A percentile compares a stretch with the other conserved stretches of the same genome.
These are phyloP conservation scores for Chlamydomonas sp. DNA, from an alignment of 139 green algal genomes.

Conservation along the genomic window DNA sequence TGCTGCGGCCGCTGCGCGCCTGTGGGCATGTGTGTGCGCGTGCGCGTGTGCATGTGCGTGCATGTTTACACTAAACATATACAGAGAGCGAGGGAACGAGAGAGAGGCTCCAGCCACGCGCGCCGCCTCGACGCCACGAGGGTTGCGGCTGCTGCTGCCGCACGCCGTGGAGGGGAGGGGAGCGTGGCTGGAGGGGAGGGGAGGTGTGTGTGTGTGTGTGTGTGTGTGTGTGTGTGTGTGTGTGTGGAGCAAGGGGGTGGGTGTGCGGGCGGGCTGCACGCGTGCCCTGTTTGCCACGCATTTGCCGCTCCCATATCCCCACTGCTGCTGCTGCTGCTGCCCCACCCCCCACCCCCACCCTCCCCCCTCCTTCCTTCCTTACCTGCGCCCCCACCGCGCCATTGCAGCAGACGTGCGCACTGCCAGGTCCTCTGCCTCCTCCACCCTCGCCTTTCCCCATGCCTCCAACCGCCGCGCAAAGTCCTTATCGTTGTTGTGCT, in stretches of 20 bases:
- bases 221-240: too few relatives aligned
- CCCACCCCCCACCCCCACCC: too few relatives aligned
- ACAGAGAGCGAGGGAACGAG: too few relatives aligned
- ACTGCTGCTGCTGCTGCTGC: too few relatives aligned
- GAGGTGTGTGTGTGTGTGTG: too few relatives aligned
- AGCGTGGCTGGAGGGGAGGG: too few relatives aligned
- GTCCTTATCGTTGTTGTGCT: conserved; percentile 43
- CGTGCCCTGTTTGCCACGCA: too few relatives aligned
- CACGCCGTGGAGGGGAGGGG: conserved; percentile 1
- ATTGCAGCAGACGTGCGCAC: conserved; percentile 12
- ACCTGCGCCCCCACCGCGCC: conserved; percentile 8
- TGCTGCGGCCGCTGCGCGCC: not conserved
- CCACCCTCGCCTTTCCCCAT: conserved; percentile 16
- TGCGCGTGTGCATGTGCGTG: not conserved
- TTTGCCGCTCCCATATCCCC: too few relatives aligned
- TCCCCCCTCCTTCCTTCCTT: too few relatives aligned
- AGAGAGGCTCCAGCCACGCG: not conserved
- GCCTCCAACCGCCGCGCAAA: conserved; percentile 24
- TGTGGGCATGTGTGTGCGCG: not conserved
- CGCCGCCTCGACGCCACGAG: conserved; percentile 24
- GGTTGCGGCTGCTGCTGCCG: conserved; percentile 18
- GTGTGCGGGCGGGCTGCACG: too few relatives aligned
- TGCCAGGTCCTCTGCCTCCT: conserved; percentile 32
- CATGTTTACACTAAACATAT: too few relatives aligned
- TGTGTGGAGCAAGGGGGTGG: too few relatives aligned